Conservation (phyloP, 139 green algal genomes). For the Chloropicon primus region DNA sequence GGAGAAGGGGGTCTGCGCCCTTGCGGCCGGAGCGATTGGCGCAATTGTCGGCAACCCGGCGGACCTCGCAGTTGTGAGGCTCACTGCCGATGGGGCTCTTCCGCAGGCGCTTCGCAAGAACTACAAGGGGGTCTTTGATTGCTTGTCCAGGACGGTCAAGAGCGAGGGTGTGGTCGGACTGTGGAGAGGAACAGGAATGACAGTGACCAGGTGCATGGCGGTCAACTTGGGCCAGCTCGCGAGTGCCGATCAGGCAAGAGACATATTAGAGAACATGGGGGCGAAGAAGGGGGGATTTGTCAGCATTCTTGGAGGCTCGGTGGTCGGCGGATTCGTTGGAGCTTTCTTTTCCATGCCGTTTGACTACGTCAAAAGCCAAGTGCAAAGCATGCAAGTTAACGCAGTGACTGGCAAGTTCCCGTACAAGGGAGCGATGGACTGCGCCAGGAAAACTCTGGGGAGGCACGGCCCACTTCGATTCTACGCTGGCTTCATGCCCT, state of each 20-base stretch:
- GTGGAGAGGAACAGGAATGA: constrained; percentile 7
- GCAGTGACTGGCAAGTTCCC: background rate
- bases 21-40: background rate
- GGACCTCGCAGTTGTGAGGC: background rate
- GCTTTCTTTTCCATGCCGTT: background rate
- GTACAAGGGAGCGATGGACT: background rate
- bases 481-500: background rate
- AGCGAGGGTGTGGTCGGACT: constrained; percentile 30
- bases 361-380: background rate
- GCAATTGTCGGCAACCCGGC: background rate
- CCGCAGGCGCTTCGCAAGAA: background rate
- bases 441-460: background rate
- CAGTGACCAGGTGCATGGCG: background rate
- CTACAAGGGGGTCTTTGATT: background rate
- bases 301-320: background rate
- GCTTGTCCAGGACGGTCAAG: constrained; percentile 2
- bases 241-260: background rate
- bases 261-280: background rate
- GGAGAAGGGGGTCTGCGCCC: background rate
- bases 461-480: background rate
- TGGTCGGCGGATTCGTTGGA: background rate
- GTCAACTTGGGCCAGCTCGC: background rate
- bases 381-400: background rate
- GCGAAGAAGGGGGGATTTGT: background rate
- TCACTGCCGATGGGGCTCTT: background rate